phyloP scores from a whole-genome alignment of 2,329 filamentous ascomycete genomes.

The Thielaviopsis musarum region DNA sequence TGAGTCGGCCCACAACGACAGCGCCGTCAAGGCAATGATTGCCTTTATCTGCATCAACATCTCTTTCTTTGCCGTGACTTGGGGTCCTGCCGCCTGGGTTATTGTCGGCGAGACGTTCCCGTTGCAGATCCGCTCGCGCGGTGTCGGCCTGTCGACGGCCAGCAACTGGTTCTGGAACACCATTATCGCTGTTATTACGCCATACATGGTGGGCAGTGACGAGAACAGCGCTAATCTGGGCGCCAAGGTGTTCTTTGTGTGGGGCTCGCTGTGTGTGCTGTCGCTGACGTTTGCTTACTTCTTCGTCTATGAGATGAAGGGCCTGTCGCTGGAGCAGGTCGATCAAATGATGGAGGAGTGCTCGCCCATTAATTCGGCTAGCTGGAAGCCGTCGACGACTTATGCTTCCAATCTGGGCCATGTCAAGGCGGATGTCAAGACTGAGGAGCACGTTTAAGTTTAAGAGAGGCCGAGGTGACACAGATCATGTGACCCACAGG shows the following conservation, averaged over 20 bases:
- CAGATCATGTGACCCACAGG: background rate
- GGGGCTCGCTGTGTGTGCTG: constrained; percentile 47
- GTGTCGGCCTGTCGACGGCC: constrained; percentile 72
- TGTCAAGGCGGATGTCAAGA: background rate
- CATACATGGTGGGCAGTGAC: constrained; percentile 48
- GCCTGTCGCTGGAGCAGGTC: constrained; percentile 61
- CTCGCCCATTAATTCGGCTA: constrained; percentile 56
- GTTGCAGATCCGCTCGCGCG: constrained; percentile 72
- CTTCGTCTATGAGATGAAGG: constrained; percentile 59
- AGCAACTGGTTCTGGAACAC: constrained; percentile 91
- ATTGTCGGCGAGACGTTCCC: constrained; percentile 86
- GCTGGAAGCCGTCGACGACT: constrained; percentile 57
- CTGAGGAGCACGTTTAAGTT: constrained; percentile 4
- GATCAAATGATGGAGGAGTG: constrained; percentile 83
- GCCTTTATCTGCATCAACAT: constrained; percentile 86
- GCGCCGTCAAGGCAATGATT: constrained; percentile 54
- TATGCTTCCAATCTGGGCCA: constrained; percentile 34
- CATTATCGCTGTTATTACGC: constrained; percentile 51
- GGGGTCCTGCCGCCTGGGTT: constrained; percentile 68
- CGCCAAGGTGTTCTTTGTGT: constrained; percentile 59
- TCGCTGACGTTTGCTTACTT: constrained; percentile 53
- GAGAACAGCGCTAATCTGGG: constrained; percentile 43
- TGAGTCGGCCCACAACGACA: constrained; percentile 34
- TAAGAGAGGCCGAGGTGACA: background rate
- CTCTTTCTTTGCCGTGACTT: constrained; percentile 81